Evolutionary conservation across 495 filamentous ascomycete genomes (phyloP).

Genomic region (Penicillium odoratum): DNA sequence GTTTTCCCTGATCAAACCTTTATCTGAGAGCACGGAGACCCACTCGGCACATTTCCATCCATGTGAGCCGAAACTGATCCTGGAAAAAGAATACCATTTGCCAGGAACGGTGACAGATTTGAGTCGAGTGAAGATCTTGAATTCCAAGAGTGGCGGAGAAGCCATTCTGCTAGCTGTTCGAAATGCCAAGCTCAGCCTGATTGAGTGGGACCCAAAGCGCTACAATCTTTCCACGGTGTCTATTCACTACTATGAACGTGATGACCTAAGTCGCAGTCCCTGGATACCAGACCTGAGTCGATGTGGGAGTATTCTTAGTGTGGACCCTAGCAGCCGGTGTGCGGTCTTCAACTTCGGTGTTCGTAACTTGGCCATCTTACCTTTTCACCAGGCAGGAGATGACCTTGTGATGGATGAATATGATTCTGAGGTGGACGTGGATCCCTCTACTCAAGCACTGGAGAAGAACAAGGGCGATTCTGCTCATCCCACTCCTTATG

Average conservation of each 20-base stretch:
- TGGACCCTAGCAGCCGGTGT: constrained; percentile 89
- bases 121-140: constrained; percentile 67
- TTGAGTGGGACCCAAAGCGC: constrained; percentile 89
- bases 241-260: constrained; percentile 96
- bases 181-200: constrained; percentile 88
- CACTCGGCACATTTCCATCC: constrained; percentile 30
- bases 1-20: constrained; percentile 52
- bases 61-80: constrained; percentile 69
- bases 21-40: constrained; percentile 51
- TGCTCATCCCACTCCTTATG: constrained; percentile 72
- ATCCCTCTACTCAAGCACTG: constrained; percentile 26
- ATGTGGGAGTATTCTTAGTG: constrained; percentile 75
- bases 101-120: constrained; percentile 82
- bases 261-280: constrained; percentile 74
- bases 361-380: constrained; percentile 87
- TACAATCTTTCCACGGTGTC: constrained; percentile 80
- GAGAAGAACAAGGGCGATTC: constrained; percentile 52
- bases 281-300: constrained; percentile 70
- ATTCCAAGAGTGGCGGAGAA: constrained; percentile 76
- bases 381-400: constrained; percentile 81
- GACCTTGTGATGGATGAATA: constrained; percentile 90
- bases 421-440: constrained; percentile 73
- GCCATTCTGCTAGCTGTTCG: constrained; percentile 80
- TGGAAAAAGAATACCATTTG: constrained; percentile 79
- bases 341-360: constrained; percentile 89